Conservation (phyloP, 1,284 basidiomycete species). For the Vanrija pseudolonga region DNA sequence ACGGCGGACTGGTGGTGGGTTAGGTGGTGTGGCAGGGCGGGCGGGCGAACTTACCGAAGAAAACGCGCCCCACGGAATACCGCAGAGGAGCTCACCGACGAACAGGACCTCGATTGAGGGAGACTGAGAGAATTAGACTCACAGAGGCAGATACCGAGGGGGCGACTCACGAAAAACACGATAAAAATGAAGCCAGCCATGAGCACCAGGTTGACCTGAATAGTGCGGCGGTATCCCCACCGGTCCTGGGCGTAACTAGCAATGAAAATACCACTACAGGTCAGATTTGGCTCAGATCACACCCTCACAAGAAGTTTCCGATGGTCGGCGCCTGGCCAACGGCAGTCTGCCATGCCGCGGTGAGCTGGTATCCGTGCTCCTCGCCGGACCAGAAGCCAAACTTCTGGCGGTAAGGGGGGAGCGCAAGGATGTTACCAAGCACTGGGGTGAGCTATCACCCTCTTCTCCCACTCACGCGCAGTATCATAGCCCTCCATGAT, state of each 20-base stretch:
- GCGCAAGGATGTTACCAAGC: conserved; percentile 8
- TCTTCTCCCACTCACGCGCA: background rate
- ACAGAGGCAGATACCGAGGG: too few relatives aligned
- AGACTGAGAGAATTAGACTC: conserved; percentile 11
- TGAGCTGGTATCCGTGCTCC: conserved; percentile 19
- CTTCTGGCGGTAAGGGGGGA: conserved; percentile 14
- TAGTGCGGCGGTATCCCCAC: conserved; percentile 25
- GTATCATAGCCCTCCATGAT: conserved; percentile 10
- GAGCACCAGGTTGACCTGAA: conserved; percentile 30
- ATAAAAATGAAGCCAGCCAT: conserved; percentile 35
- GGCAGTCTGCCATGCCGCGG: conserved; percentile 27
- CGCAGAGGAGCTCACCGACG: conserved; percentile 25
- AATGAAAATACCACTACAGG: conserved; percentile 20
- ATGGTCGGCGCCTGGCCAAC: conserved; percentile 20
- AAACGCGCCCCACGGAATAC: conserved; percentile 51
- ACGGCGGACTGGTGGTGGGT: background rate
- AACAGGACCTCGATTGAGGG: conserved; percentile 15
- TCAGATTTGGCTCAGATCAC: background rate
- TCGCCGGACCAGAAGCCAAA: conserved; percentile 3
- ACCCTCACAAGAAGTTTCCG: conserved; percentile 21
- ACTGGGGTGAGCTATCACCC: background rate
- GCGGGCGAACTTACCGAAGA: conserved; percentile 8
- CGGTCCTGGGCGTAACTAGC: conserved; percentile 20
- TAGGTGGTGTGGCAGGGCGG: background rate
- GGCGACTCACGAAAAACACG: conserved; percentile 36